Percentiles rank a stretch among this genome's conserved stretches.
phyloP scores from a whole-genome alignment of 2,329 filamentous ascomycete genomes.

The Albophoma yamanashiensis region DNA sequence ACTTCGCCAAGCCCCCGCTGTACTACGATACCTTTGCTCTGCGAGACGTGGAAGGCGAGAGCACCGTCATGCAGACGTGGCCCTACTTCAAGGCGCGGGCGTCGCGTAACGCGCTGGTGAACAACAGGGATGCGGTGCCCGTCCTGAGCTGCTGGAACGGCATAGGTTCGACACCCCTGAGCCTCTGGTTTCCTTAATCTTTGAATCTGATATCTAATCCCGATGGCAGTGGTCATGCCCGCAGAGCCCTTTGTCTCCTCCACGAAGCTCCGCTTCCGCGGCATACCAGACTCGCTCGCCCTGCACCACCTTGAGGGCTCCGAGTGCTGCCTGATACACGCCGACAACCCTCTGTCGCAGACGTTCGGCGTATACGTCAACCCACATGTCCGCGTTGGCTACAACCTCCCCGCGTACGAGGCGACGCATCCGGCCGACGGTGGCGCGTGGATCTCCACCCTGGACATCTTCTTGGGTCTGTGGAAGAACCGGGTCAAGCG shows the following conservation, averaged over 20 bases:
- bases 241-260: constrained; percentile 42
- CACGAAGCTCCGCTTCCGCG: constrained; percentile 47
- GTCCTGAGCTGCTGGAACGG: constrained; percentile 36
- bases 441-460: constrained; percentile 33
- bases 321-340: constrained; percentile 70
- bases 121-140: constrained; percentile 32
- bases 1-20: constrained; percentile 41
- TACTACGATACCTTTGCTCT: constrained; percentile 56
- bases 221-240: constrained; percentile 32
- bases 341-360: constrained; percentile 51
- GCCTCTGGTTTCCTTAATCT: too few relatives aligned
- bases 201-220: neutral
- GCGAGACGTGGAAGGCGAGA: constrained; percentile 39
- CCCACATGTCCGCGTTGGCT: constrained; percentile 57
- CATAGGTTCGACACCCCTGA: constrained; percentile 19
- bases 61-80: constrained; percentile 43
- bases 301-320: constrained; percentile 58
- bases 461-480: constrained; percentile 38
- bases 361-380: constrained; percentile 54
- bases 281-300: constrained; percentile 51
- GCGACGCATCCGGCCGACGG: constrained; percentile 27
- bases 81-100: constrained; percentile 42
- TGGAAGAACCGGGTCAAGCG: constrained; percentile 48
- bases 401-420: constrained; percentile 42
- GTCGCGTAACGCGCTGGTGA: constrained; percentile 43